A percentile compares a stretch with the other conserved stretches of the same genome.
Evolutionary conservation across 2,329 filamentous ascomycete species (phyloP).

Genomic region (Cladophialophora exuberans): DNA sequence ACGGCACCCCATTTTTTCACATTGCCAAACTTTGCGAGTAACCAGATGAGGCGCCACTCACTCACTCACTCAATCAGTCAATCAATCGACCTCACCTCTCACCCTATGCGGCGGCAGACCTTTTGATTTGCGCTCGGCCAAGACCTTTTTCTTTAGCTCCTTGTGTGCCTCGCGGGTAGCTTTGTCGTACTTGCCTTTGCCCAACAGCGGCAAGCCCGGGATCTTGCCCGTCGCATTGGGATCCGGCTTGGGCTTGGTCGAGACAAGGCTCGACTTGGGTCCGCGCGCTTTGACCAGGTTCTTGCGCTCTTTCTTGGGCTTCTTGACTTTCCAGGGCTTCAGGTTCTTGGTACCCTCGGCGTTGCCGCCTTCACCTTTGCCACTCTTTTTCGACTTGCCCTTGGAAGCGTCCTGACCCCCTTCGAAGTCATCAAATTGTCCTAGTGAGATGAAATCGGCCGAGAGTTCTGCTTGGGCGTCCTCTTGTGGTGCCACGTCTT

Average conservation of each 20-base stretch:
- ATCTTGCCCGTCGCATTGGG: conserved; percentile 17
- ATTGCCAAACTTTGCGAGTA: too few species aligned
- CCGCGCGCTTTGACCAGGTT: conserved; percentile 28
- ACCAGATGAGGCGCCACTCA: too few species aligned
- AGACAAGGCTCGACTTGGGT: conserved; percentile 20
- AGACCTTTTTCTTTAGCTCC: conserved; percentile 19
- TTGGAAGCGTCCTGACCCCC: too few species aligned
- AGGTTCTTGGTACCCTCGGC: background rate
- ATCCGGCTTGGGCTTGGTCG: conserved; percentile 20
- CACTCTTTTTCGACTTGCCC: background rate
- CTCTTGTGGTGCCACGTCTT: background rate
- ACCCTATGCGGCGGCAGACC: background rate
- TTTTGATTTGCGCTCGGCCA: conserved; percentile 1
- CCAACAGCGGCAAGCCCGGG: conserved; percentile 20
- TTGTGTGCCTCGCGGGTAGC: conserved; percentile 21
- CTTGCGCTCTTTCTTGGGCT: conserved; percentile 25
- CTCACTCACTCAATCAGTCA: too few species aligned
- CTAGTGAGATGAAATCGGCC: conserved; percentile 25
- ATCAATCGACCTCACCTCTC: too few species aligned
- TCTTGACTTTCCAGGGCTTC: conserved; percentile 23
- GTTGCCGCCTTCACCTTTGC: background rate
- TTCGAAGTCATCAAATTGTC: conserved; percentile 4
- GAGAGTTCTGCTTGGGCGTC: conserved; percentile 4
- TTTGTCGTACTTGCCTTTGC: conserved; percentile 27
- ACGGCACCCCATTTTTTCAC: too few species aligned